These are phyloP conservation scores for Spencermartinsiella europaea DNA, from an alignment of 805 yeast genomes.

Conservation along the genomic window DNA sequence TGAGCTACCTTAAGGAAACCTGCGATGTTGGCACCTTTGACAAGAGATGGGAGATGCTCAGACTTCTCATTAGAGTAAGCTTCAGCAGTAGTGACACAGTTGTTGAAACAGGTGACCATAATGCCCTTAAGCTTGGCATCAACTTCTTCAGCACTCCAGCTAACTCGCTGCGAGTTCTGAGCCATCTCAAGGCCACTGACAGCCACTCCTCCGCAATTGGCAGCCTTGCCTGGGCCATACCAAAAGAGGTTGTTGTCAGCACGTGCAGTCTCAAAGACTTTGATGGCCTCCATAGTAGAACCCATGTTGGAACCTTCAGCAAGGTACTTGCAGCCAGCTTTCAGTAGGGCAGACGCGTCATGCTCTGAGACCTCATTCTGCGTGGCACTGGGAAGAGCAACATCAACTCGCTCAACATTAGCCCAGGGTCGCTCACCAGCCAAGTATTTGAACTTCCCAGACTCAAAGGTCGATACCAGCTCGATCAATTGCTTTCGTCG, in stretches of 20 bases:
- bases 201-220: constrained; percentile 99
- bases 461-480: constrained; percentile 25
- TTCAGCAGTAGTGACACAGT: constrained; percentile 83
- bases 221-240: constrained; percentile 99
- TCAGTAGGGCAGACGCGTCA: constrained; percentile 92
- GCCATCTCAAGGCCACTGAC: constrained; percentile 99
- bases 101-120: constrained; percentile 89
- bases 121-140: constrained; percentile 85
- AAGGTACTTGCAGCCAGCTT: constrained; percentile 84
- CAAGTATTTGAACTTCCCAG: constrained; percentile 58
- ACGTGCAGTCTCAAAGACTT: constrained; percentile 69
- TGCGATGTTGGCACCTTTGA: constrained; percentile 98
- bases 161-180: constrained; percentile 91
- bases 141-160: constrained; percentile 90
- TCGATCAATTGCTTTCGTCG: constrained; percentile 48
- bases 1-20: constrained; percentile 98
- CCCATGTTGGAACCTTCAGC: constrained; percentile 99
- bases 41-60: constrained; percentile 73
- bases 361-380: constrained; percentile 97
- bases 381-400: constrained; percentile 97
- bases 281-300: constrained; percentile 95
- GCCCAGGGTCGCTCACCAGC: constrained; percentile 97
- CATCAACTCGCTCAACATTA: constrained; percentile 84
- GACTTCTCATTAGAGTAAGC: constrained; percentile 67
- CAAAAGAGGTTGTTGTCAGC: constrained; percentile 51